Base-by-base conservation (phyloP, 768 basidiomycete species). In the Saitozyma podzolica region DNA sequence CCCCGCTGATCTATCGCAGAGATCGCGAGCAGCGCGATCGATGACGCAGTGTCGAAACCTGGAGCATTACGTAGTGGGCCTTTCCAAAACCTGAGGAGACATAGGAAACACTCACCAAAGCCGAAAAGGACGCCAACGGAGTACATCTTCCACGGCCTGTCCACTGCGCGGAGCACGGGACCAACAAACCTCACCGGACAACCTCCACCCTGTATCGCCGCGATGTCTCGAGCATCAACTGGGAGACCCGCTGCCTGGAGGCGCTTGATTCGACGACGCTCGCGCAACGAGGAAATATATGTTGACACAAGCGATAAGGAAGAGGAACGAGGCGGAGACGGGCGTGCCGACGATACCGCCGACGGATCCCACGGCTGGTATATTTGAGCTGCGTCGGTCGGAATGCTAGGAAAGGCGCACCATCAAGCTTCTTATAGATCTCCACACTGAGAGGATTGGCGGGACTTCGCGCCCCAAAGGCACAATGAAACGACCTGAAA, bases 81-180 rank as follows among this genome's bases (percentile, higher is more conserved):
- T 29, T 29, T 29, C 29, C 2, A 29, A 29, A 5, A 29, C 29
- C 29, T 29, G 29, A 29, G 5, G 29, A 29, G 29, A 29, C 29
- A 29, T 40, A n/a, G 53, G 47, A 14, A 41, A 9, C 17, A 29
- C 40, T 37, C 8, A 88, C 89, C 89, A 56, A 92, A 85, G 13
- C 92, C 92, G 69, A 93, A 94, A 14, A 94, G 83, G 1, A 93
- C 81, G 7, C 92, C 92, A 10, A 94, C 89, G 0, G 91, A 91
- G 75, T 93, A 94, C 90, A 94, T 92, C 89, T 95, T 96, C 92
- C 92, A 95, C 2, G 91, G 90, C 40, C 84, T 83, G 78, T 96
- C 83, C 20, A 94, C 91, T 69, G 92, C 88, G 11, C 83, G 87
- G 63, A 92, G 85, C 13, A 93, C 77, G 3, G 91, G 91, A 0